Evolutionary conservation across 331 rosid genomes (phyloP), one percentile per base, ranked within the genome.

Genomic region (Arachis monticola): DNA sequence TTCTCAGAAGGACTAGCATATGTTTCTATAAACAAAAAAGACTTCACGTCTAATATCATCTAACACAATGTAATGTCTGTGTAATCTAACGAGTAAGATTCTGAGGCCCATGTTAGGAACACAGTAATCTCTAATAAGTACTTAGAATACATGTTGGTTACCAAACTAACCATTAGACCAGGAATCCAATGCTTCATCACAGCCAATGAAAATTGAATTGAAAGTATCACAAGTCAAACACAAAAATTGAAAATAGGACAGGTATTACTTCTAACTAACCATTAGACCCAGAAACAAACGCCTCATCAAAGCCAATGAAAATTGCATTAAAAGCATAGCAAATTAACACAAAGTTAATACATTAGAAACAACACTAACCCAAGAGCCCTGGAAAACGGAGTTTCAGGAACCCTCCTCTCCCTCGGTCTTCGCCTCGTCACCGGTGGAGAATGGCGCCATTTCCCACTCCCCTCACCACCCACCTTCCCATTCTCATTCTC

Each of bases 331-430:
- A 60, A 27, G 53, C 46, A 67, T 30, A 10, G n/a, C 11, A 9
- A 9, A 64, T 41, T 13, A 57, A 10, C 22, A 53, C 38, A 51
- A 0, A 35, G 40, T 4, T 35, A 35, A 35, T 9, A 12, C 31
- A 51, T 32, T n/a, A n/a, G 14, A 63, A 64, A 68, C n/a, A 68
- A 73, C 53, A 81, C 81, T 69, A 64, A 93, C 97, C 99, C 99
- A n/a, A 92, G 79, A 10, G 99, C 99, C 79, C 99, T 92, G 58
- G 97, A 77, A 80, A 94, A 90, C 5, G 99, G 86, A 60, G 93
- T 94, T 17, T 96, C 79, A 50, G 99, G 99, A 76, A 94, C 99
- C 78, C 83, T 85, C 72, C 96, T 88, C 88, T 92, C 99, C 79
- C 97, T 80, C 1, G 92, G 97, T 74, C 70, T 92, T 68, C 97